phyloP scores from a whole-genome alignment of 108 stramenopile genomes.

The Stephanodiscus minutulus region DNA sequence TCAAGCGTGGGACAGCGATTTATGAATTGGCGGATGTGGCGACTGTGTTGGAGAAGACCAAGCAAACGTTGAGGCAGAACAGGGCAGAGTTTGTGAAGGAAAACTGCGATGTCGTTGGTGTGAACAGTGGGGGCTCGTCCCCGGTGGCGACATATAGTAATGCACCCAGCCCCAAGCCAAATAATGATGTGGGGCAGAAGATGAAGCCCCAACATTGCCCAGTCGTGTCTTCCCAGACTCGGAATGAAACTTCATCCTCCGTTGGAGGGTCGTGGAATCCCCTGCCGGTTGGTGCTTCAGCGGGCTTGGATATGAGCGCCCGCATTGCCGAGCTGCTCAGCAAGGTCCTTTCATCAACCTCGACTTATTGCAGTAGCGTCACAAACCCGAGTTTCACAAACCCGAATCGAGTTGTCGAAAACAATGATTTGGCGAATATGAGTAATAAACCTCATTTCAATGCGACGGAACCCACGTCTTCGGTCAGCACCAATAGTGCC shows the following conservation, averaged over 20 bases:
- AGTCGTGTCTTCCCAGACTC: background rate
- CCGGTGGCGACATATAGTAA: background rate
- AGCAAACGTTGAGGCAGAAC: conserved; percentile 59
- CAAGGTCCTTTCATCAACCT: conserved; percentile 14
- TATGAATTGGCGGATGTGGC: conserved; percentile 49
- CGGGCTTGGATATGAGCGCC: conserved; percentile 18
- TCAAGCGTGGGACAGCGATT: conserved; percentile 19
- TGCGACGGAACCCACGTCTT: background rate
- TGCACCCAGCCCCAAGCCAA: background rate
- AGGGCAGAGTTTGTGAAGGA: conserved; percentile 34
- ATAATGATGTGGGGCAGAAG: background rate
- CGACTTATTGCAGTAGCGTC: conserved; percentile 11
- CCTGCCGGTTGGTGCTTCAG: conserved; percentile 18
- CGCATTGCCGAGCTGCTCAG: conserved; percentile 1
- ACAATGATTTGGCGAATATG: background rate
- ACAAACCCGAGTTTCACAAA: background rate
- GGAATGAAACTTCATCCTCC: background rate
- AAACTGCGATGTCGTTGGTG: background rate
- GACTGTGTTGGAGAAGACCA: conserved; percentile 57
- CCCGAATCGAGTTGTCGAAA: background rate
- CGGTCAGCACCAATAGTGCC: background rate
- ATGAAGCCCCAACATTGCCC: background rate
- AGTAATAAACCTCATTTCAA: background rate
- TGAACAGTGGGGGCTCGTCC: conserved; percentile 4
- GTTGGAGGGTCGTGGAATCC: conserved; percentile 14